phyloP scores from a whole-genome alignment of 108 stramenopile species.

The Licmophora abbreviata region DNA sequence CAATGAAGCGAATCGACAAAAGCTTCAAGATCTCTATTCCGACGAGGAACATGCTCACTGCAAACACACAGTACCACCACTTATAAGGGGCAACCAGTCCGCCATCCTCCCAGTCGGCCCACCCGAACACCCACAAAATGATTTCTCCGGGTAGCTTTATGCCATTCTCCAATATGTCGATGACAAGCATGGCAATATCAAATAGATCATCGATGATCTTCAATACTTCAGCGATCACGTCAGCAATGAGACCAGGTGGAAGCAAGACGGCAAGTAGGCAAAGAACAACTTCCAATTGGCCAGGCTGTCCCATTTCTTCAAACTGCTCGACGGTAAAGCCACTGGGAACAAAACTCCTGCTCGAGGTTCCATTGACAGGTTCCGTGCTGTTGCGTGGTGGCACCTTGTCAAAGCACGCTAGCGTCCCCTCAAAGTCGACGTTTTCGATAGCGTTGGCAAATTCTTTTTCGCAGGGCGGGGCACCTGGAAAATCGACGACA shows the following conservation, averaged over 20 bases:
- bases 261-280: neutral
- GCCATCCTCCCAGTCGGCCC: constrained; percentile 2
- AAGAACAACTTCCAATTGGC: neutral
- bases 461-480: neutral
- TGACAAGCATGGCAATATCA: neutral
- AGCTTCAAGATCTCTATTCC: constrained; percentile 4
- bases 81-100: neutral
- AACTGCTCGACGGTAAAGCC: neutral
- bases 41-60: neutral
- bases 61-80: constrained; percentile 1
- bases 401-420: neutral
- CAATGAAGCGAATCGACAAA: constrained; percentile 1
- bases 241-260: too few species aligned
- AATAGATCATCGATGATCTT: neutral
- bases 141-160: neutral
- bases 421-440: neutral
- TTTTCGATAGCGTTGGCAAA: neutral
- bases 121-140: constrained; percentile 1
- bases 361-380: too few species aligned
- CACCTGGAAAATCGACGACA: too few species aligned
- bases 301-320: neutral
- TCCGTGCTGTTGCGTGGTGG: too few species aligned
- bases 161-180: constrained; percentile 1
- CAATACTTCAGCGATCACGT: neutral
- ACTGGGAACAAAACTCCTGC: neutral